Conservation (phyloP, 129 eudicot genomes). For the Pulicaria dysenterica region DNA sequence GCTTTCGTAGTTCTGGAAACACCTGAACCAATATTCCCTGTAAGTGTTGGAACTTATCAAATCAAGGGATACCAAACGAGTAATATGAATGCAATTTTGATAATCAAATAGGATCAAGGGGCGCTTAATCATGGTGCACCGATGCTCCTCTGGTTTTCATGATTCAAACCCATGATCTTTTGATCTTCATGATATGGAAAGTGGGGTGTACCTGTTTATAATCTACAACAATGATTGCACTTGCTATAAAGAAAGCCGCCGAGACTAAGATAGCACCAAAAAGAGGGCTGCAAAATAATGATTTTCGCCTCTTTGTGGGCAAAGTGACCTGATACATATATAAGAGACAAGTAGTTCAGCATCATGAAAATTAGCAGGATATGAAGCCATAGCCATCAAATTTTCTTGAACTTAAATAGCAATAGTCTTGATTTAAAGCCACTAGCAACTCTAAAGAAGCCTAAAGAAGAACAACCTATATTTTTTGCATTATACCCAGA, state of each 20-base stretch:
- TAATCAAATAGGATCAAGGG: not conserved
- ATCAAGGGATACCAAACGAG: conserved; percentile 25
- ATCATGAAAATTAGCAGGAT: conserved; percentile 4
- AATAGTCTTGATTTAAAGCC: too few species aligned
- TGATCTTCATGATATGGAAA: not conserved
- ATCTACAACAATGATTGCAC: conserved; percentile 50
- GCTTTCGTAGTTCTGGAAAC: conserved; percentile 38
- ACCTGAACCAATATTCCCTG: conserved; percentile 47
- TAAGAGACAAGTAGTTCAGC: not conserved
- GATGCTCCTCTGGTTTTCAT: not conserved
- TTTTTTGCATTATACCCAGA: too few species aligned
- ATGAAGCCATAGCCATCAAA: too few species aligned
- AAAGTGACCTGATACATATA: conserved; percentile 41
- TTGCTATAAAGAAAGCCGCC: conserved; percentile 55
- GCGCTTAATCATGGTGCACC: not conserved
- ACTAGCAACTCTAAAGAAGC: too few species aligned
- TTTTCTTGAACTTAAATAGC: too few species aligned
- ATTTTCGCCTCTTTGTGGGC: conserved; percentile 44
- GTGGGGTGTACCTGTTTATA: conserved; percentile 49
- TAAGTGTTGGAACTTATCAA: conserved; percentile 31
- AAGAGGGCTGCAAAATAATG: conserved; percentile 48
- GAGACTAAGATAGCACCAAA: conserved; percentile 53
- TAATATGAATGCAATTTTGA: conserved; percentile 11
- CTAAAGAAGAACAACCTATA: too few species aligned
- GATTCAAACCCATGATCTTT: not conserved